Base-by-base conservation (phyloP, 768 basidiomycete genomes). In the Galerina sulciceps region DNA sequence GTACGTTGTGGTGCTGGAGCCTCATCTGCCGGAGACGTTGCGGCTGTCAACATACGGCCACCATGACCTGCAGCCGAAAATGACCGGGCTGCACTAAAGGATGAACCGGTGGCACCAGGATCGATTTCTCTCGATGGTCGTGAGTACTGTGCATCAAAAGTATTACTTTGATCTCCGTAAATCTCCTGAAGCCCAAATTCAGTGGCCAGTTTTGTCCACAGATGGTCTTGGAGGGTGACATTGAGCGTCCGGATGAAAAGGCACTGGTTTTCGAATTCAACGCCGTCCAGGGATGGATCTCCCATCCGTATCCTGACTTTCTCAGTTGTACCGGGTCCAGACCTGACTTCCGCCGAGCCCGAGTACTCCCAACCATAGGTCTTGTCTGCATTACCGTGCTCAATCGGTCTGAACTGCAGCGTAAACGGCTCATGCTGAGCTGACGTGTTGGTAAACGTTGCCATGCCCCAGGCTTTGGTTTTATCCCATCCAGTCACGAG, bases 401-500 rank as follows among this genome's bases (percentile, higher is more conserved):
- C 36, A 1, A 52, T 35, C 15, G 50, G 22, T 6, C 17, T 18
- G 26, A 52, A 41, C n/a, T 52, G 36, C 36, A 52, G 38, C 17
- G 17, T 14, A 10, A 36, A 36, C 9, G 26, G 26, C 8, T 31
- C 26, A 0, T 18, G 3, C 11, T 23, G 10, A 13, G 17, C 34
- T 4, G 26, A 23, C 2, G 41, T 15, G 22, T 59, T 47, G 2
- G 50, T 35, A 35, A 61, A 56, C 2, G 65, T 60, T 10, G 69
- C 70, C 31, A 65, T 65, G 11, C 63, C 69, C 67, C 67, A 71
- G 10, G 58, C 47, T 5, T 53, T 35, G 4, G 63, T 58, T 45
- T 69, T 68, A 49, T 70, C 69, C 20, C 50, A 59, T 1, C 69
- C 67, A 6, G 62, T 64, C 9, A 71, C 67, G 15, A 71, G 57